Percentiles rank a stretch among this genome's conserved stretches.
phyloP scores from a whole-genome alignment of 1,139 yeast species.

The Cylindricascospora bacillispora region DNA sequence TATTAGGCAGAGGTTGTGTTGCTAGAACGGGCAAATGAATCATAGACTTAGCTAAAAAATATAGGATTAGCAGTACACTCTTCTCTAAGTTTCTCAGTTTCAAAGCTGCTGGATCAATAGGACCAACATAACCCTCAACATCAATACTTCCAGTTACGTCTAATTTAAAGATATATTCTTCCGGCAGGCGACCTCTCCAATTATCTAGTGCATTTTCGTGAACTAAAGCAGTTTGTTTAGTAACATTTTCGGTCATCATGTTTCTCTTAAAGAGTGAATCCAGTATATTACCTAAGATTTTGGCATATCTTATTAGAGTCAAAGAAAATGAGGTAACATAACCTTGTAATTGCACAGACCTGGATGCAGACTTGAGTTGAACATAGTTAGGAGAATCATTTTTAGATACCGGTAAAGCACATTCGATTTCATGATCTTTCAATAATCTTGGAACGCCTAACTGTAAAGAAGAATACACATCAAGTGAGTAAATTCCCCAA shows the following conservation, averaged over 20 bases:
- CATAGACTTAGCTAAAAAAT: conserved; percentile 68
- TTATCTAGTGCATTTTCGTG: conserved; percentile 62
- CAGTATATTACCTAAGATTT: conserved; percentile 60
- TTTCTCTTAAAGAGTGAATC: conserved; percentile 49
- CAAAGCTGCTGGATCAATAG: conserved; percentile 6
- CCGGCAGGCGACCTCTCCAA: conserved; percentile 68
- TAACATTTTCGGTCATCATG: conserved; percentile 31
- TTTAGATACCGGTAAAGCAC: conserved; percentile 68
- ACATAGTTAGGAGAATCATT: conserved; percentile 39
- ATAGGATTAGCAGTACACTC: conserved; percentile 49
- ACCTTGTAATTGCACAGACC: conserved; percentile 38
- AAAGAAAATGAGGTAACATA: conserved; percentile 53
- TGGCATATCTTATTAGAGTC: conserved; percentile 55
- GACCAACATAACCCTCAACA: conserved; percentile 10
- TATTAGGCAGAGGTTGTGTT: conserved; percentile 20
- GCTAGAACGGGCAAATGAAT: conserved; percentile 69
- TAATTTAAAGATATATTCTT: conserved; percentile 48
- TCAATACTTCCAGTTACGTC: conserved; percentile 44
- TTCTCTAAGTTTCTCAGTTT: conserved; percentile 27
- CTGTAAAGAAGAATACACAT: conserved; percentile 59
- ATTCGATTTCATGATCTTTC: conserved; percentile 72
- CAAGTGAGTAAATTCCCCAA: conserved; percentile 76
- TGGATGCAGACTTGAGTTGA: conserved; percentile 22
- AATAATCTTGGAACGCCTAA: conserved; percentile 74
- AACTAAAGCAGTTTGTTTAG: conserved; percentile 28